Evolutionary conservation across 2,329 filamentous ascomycete genomes (phyloP).

Genomic region (Paracamarosporium sp.): DNA sequence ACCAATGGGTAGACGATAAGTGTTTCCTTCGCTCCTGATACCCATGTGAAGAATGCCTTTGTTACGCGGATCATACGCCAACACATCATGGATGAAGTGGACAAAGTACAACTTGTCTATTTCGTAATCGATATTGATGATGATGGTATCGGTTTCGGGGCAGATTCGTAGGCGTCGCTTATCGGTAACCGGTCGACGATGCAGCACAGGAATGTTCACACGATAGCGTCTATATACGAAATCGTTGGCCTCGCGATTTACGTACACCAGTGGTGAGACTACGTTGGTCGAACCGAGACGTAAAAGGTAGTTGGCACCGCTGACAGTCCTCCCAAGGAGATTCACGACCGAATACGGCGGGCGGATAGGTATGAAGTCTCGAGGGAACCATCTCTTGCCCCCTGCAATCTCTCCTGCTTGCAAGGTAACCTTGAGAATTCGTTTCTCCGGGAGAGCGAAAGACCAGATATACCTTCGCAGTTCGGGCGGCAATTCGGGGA

Average conservation of each 20-base stretch:
- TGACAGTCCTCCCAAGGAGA: constrained; percentile 9
- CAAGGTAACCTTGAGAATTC: not conserved
- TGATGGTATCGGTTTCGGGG: constrained; percentile 12
- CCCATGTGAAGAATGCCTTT: constrained; percentile 13
- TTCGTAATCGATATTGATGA: constrained; percentile 5
- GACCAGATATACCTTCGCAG: not conserved
- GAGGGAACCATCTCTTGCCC: too few relatives aligned
- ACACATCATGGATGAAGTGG: constrained; percentile 13
- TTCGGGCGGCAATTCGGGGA: not conserved
- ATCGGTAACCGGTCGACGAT: not conserved
- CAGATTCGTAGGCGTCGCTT: constrained; percentile 9
- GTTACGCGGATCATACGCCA: constrained; percentile 13
- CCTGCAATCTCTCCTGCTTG: not conserved
- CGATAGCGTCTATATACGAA: constrained; percentile 9
- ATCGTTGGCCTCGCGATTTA: constrained; percentile 11
- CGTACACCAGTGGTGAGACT: constrained; percentile 10
- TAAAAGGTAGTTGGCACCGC: constrained; percentile 10
- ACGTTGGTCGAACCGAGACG: constrained; percentile 3
- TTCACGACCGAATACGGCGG: constrained; percentile 8
- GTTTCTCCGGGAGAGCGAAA: not conserved
- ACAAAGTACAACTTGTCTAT: constrained; percentile 9
- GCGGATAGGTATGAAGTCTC: too few relatives aligned
- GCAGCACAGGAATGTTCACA: constrained; percentile 8
- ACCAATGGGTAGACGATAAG: constrained; percentile 10
- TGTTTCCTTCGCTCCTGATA: not conserved